Base-by-base conservation (phyloP, 768 basidiomycete species). In the Termitomyces sp. region DNA sequence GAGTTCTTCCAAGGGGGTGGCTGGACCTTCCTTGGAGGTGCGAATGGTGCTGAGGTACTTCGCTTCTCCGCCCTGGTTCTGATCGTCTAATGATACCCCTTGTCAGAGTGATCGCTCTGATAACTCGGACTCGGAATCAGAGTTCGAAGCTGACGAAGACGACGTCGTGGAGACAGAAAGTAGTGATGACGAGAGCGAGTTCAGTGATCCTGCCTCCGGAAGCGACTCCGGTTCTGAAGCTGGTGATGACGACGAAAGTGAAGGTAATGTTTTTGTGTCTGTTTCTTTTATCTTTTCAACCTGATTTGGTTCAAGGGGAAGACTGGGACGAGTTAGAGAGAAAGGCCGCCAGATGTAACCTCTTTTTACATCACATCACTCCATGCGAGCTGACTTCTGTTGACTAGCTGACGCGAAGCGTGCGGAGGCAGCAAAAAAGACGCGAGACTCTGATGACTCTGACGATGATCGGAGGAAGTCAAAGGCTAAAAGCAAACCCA, bases 1-100 rank as follows among this genome's bases (percentile, higher is more conserved):
- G 92, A 90, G 30, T 99, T 98, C 76, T 99, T 95, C 85, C 88
- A 88, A 60, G 85, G 88, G 50, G 94, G 94, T n/a, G 97, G 97
- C 36, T 98, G 96, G 96, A 76, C 74, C 56, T 98, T 94, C 86
- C 80, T 98, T 59, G 85, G 87, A 14, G 87, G 87, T 43, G 76
- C 83, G 10, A 82, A 79, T 58, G 88, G 81, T 32, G 83, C 79
- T 14, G 90, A 88, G 68, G 90, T 90, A 56, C 61, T 45, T 40
- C 3, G 11, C 20, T n/a, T 30, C 43, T 26, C 53, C 32, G 8
- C 44, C 48, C 18, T 13, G 26, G 40, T 22, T n/a, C 24, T 26
- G 9, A 38, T 57, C 46, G 59, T 46, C 43, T 49, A 36, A 26
- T 26, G 55, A 28, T 20, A 28, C 5, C 52, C 52, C 49, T 9